These are phyloP conservation scores for Malus fusca DNA, from an alignment of 306 rosid species.

Conservation along the genomic window DNA sequence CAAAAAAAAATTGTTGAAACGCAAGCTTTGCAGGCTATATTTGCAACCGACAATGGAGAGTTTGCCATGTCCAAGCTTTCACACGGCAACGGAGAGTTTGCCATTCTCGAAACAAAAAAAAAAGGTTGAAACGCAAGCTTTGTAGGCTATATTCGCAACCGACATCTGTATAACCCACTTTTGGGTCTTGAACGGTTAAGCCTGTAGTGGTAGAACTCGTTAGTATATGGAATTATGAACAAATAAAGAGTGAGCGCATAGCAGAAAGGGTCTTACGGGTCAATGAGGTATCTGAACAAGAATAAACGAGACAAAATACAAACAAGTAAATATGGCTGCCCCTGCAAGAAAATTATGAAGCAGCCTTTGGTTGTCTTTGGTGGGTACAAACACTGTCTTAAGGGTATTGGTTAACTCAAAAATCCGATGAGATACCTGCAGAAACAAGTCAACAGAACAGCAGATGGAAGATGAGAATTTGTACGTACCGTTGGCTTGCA, in stretches of 20 bases:
- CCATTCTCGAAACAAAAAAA: background rate
- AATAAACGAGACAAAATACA: conserved; percentile 58
- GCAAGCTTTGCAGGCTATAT: conserved; percentile 25
- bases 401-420: conserved; percentile 88
- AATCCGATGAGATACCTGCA: conserved; percentile 81
- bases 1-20: conserved; percentile 14
- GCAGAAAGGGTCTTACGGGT: conserved; percentile 38
- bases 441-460: conserved; percentile 28
- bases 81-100: conserved; percentile 18
- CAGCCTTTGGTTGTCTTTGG: conserved; percentile 76
- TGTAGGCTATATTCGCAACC: conserved; percentile 22
- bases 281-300: conserved; percentile 59
- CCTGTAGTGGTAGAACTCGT: conserved; percentile 30
- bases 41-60: conserved; percentile 17
- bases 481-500: conserved; percentile 8
- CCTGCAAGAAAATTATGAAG: conserved; percentile 76
- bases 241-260: background rate
- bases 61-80: conserved; percentile 14
- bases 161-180: conserved; percentile 24
- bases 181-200: conserved; percentile 25
- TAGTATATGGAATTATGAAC: background rate
- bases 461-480: conserved; percentile 1
- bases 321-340: conserved; percentile 37
- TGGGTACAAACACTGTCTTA: conserved; percentile 70
- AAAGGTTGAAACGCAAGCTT: conserved; percentile 23